These are phyloP conservation scores for Infundibulicybe gibba DNA, from an alignment of 768 basidiomycete genomes.

Conservation along the genomic window DNA sequence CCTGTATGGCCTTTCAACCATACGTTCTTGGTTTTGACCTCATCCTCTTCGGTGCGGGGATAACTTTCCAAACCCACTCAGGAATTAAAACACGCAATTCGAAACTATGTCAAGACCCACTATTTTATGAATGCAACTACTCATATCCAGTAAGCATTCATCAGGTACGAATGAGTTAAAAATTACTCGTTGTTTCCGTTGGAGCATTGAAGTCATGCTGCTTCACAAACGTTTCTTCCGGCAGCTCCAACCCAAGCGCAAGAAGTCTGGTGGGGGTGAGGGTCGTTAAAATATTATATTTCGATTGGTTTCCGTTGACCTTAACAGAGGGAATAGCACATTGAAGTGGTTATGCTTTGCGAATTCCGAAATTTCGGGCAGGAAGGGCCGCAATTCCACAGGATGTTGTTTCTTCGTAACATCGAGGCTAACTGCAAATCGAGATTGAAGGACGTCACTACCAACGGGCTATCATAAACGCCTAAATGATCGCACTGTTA, in stretches of 20 bases:
- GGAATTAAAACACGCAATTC: neutral
- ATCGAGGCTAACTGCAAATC: slow-evolving; percentile 48
- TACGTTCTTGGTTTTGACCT: slow-evolving; percentile 45
- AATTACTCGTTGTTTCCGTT: slow-evolving; percentile 38
- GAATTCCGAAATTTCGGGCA: slow-evolving; percentile 51
- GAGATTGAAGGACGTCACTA: too few relatives aligned
- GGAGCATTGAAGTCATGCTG: slow-evolving; percentile 38
- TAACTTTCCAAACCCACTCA: slow-evolving; percentile 43
- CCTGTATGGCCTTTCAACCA: slow-evolving; percentile 63
- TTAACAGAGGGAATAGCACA: slow-evolving; percentile 44
- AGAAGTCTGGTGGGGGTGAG: slow-evolving; percentile 32
- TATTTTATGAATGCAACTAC: slow-evolving; percentile 67
- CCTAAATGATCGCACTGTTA: slow-evolving; percentile 25
- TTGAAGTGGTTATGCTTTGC: slow-evolving; percentile 47
- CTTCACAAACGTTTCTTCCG: slow-evolving; percentile 49
- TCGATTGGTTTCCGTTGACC: slow-evolving; percentile 18
- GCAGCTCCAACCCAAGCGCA: slow-evolving; percentile 49
- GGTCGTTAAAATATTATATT: too few relatives aligned
- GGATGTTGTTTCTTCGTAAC: slow-evolving; percentile 47
- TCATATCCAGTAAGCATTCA: neutral
- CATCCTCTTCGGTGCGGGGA: slow-evolving; percentile 46
- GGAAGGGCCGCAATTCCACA: slow-evolving; percentile 39
- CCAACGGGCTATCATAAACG: neutral
- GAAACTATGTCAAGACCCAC: slow-evolving; percentile 25
- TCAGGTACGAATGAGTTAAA: neutral